Conservation (phyloP, 441 rosid genomes). For the Populus hybrid region DNA sequence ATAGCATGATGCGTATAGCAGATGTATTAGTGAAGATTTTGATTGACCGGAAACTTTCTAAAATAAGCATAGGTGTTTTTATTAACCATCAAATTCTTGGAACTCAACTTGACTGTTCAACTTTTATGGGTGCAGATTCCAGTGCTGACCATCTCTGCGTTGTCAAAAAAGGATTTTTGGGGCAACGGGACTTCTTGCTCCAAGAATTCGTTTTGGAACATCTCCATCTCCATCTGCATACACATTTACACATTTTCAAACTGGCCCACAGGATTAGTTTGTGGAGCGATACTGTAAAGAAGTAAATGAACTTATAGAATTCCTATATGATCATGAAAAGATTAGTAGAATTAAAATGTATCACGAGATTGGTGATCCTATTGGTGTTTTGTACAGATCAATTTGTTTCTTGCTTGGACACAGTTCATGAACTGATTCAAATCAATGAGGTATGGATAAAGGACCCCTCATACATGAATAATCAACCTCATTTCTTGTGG, state of each 20-base stretch:
- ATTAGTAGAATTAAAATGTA: slow-evolving; percentile 20
- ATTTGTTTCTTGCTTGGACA: slow-evolving; percentile 25
- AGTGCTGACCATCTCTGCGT: slow-evolving; percentile 18
- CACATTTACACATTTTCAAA: slow-evolving; percentile 12
- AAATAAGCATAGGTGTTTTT: neutral
- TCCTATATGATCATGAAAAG: slow-evolving; percentile 11
- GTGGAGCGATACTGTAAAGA: slow-evolving; percentile 38
- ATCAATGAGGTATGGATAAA: slow-evolving; percentile 17
- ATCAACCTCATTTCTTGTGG: neutral
- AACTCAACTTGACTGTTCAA: neutral
- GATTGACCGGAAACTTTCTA: neutral
- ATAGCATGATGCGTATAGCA: neutral
- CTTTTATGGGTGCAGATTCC: slow-evolving; percentile 24
- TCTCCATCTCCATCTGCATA: slow-evolving; percentile 13
- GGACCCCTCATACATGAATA: neutral
- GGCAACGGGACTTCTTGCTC: slow-evolving; percentile 10
- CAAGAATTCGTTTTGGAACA: slow-evolving; percentile 19
- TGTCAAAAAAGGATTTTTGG: slow-evolving; percentile 15
- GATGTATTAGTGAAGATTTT: neutral
- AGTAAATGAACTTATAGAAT: slow-evolving; percentile 24
- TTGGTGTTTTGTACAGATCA: slow-evolving; percentile 40
- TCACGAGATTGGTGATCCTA: slow-evolving; percentile 20
- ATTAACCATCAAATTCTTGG: neutral
- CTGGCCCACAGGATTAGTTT: slow-evolving; percentile 19
- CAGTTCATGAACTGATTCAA: slow-evolving; percentile 23